Evolutionary conservation across 441 rosid species (phyloP).

Genomic region (Pelargonium myrrhifolium): DNA sequence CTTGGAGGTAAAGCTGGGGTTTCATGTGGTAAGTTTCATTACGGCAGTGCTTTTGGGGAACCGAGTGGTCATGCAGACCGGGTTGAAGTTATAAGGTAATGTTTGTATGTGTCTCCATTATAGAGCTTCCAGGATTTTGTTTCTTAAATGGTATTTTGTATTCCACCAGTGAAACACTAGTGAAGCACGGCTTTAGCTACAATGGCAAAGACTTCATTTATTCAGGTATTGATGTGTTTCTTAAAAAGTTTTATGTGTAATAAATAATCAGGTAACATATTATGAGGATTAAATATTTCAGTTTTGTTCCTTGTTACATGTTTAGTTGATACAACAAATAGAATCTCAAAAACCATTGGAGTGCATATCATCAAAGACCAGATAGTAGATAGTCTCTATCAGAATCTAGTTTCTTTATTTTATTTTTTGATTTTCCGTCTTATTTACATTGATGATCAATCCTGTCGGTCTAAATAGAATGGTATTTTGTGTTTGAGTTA

Average conservation of each 20-base stretch:
- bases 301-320: no score
- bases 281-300: no score
- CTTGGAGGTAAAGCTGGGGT: slow-evolving; percentile 95
- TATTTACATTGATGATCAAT: no score
- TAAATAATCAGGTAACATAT: no score
- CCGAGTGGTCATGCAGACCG: slow-evolving; percentile 89
- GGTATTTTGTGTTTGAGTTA: background rate
- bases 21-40: slow-evolving; percentile 76
- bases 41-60: slow-evolving; percentile 98
- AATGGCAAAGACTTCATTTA: slow-evolving; percentile 86
- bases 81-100: slow-evolving; percentile 73
- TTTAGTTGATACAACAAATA: no score
- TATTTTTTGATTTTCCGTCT: no score
- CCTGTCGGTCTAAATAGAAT: no score
- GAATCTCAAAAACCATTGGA: no score
- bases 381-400: no score
- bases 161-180: slow-evolving; percentile 63
- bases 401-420: no score
- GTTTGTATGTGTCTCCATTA: background rate
- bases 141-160: slow-evolving; percentile 7
- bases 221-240: slow-evolving; percentile 51
- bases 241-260: background rate
- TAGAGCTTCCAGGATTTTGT: background rate
- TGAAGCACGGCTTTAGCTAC: slow-evolving; percentile 74
- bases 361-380: no score